Evolutionary conservation across 2,329 filamentous ascomycete species (phyloP).

Genomic region (Septoria linicola): DNA sequence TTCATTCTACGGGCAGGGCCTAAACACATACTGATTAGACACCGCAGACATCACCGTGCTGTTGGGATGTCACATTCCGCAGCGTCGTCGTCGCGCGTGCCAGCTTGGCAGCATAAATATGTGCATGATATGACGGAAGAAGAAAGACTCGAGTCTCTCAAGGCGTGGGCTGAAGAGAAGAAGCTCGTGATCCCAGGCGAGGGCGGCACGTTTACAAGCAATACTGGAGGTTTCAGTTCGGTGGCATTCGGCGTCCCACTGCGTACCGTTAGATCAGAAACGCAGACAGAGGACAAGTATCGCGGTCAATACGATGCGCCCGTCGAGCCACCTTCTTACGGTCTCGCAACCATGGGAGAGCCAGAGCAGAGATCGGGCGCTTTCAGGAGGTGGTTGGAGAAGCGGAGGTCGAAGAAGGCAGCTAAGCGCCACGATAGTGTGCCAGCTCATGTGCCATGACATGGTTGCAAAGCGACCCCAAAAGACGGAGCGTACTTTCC

Average conservation of each 20-base stretch:
- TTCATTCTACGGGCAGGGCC: too few relatives aligned
- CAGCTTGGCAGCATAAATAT: slow-evolving; percentile 19
- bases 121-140: slow-evolving; percentile 27
- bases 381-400: slow-evolving; percentile 24
- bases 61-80: background rate
- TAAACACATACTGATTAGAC: too few relatives aligned
- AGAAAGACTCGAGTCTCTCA: slow-evolving; percentile 25
- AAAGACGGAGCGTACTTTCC: too few relatives aligned
- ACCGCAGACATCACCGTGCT: slow-evolving; percentile 2
- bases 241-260: slow-evolving; percentile 21
- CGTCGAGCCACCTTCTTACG: slow-evolving; percentile 25
- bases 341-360: slow-evolving; percentile 10
- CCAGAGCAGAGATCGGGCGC: slow-evolving; percentile 14
- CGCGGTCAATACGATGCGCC: slow-evolving; percentile 26
- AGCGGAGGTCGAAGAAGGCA: slow-evolving; percentile 22
- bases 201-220: slow-evolving; percentile 28
- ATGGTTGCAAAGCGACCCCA: too few relatives aligned
- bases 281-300: slow-evolving; percentile 12
- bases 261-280: background rate
- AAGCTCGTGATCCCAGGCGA: slow-evolving; percentile 27
- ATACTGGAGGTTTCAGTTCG: too few relatives aligned
- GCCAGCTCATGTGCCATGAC: slow-evolving; percentile 14
- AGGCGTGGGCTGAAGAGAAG: slow-evolving; percentile 29
- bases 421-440: slow-evolving; percentile 16
- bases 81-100: slow-evolving; percentile 4